Evolutionary conservation across 192 early-diverging fungal species (phyloP), one percentile per base, ranked within the genome.

Genomic region (Coemansia sp.): DNA sequence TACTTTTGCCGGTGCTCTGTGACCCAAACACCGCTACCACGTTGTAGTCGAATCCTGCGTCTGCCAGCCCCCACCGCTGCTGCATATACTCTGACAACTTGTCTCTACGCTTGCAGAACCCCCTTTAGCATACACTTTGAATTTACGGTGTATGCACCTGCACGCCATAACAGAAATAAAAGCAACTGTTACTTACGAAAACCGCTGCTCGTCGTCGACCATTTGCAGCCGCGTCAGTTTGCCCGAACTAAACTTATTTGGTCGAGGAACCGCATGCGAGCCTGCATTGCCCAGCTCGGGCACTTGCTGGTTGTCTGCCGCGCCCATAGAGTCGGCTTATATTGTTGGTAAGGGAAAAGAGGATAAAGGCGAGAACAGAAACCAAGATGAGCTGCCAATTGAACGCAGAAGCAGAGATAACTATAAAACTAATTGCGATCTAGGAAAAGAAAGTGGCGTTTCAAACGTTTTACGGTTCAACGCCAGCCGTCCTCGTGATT

Each of bases 1-100:
- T 97, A 92, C 93, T 94, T 65, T 99, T 99, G 39, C 97, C 97
- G 5, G 96, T 97, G 83, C 91, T 94, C 77, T 99, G 97, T 35
- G 95, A 97, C 55, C 97, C 97, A 86, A 99, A 97, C 27, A 99
- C 95, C 16, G 97, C 95, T 5, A 98, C 92, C 16, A 98, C 81
- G 72, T 97, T 90, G 71, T 98, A 99, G 73, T 97, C 88, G 62
- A 99, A 99, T 16, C 97, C 97, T 41, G 78, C 79, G 27, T 94
- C 88, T 19, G 71, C 75, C 4, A 99, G 75, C 18, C 79, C 48
- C 96, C 96, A 98, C 62, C 86, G 85, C 11, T 89, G 74, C 63
- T 85, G 76, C 88, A 98, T 92, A 71, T 88, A 94, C n/a, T 85
- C 81, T 1, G 87, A 62, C 37, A 95, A 70, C 19, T 87, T 65